Base-by-base conservation (phyloP, 495 filamentous ascomycete genomes). In the Penicillium canescens region DNA sequence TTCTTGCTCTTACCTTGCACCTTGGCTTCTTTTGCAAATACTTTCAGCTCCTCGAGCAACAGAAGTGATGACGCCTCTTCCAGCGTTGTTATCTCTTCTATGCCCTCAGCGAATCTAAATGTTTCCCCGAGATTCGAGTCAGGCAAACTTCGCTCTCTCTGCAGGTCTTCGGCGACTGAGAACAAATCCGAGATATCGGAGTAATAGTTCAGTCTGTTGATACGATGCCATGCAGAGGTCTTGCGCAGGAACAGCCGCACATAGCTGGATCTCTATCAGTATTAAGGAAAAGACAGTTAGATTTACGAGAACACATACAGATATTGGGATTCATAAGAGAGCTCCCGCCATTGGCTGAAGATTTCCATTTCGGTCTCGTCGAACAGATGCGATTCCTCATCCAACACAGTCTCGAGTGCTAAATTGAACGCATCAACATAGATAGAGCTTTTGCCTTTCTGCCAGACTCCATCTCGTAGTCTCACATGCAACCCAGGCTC, bases 341-440 rank as follows among this genome's bases (percentile, higher is more conserved):
- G 59, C 1, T 68, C 69, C 57, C 76, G 80, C 91, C 93, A 98
- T 42, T 84, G 73, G 13, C 76, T 69, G 68, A 98, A 97, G 0
- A 97, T 80, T 39, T 80, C 72, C 68, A 82, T 83, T 68, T 98
- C 94, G 13, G 84, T 84, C 57, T 84, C 82, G 60, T 90, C 80
- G 65, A 98, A 98, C 11, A 98, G 74, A 66, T 96, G 91, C 2
- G 83, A 78, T 65, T 98, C 94, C 42, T 97, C 92, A 42, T 88
- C 86, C 5, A 98, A 75, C 18, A 98, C 93, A 3, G 91, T 98
- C 54, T 92, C 86, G 39, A 98, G 77, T 14, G 92, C 91, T 13
- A 97, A 74, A 68, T 96, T 96, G 79, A 98, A 98, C 16, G 93
- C 94, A 70, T 98, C 93, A 13, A 97, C 91, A 60, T 98, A 98